Evolutionary conservation across 148 eudicot genomes (phyloP).

Genomic region (Amaranthus hypochondriacus): DNA sequence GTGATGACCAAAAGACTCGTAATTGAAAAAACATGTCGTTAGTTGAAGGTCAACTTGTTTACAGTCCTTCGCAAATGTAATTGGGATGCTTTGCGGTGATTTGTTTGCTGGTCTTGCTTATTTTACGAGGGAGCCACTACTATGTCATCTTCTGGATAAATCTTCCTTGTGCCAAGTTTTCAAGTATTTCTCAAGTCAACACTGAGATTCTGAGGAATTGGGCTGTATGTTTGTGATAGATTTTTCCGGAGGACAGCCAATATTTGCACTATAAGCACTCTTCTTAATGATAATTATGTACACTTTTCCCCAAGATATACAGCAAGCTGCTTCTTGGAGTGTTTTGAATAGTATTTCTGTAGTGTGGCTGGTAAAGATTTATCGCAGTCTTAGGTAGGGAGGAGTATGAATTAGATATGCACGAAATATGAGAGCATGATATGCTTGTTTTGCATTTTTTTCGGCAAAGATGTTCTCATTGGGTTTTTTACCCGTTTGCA

Average conservation of each 20-base stretch:
- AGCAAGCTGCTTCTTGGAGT: not conserved
- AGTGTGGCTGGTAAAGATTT: not conserved
- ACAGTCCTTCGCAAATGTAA: too few relatives aligned
- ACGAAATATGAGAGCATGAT: not conserved
- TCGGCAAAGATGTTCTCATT: not conserved
- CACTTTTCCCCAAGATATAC: too few relatives aligned
- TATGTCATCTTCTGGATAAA: too few relatives aligned
- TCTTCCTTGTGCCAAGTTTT: too few relatives aligned
- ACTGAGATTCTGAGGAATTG: not conserved
- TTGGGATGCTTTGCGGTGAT: too few relatives aligned
- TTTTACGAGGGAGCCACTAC: too few relatives aligned
- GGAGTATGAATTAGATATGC: not conserved
- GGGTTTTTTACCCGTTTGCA: not conserved
- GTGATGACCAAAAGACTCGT: too few relatives aligned
- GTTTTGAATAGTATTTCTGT: not conserved
- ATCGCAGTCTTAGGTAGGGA: not conserved
- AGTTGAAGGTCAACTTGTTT: too few relatives aligned
- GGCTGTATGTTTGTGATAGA: not conserved
- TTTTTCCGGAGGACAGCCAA: not conserved
- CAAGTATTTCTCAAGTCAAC: too few relatives aligned
- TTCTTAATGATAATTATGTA: too few relatives aligned
- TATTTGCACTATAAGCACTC: not conserved
- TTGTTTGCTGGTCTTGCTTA: too few relatives aligned
- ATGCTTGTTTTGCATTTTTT: not conserved
- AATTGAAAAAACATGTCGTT: too few relatives aligned